Base-by-base conservation (phyloP, 2,329 filamentous ascomycete species). In the Westerdykella ornata region DNA sequence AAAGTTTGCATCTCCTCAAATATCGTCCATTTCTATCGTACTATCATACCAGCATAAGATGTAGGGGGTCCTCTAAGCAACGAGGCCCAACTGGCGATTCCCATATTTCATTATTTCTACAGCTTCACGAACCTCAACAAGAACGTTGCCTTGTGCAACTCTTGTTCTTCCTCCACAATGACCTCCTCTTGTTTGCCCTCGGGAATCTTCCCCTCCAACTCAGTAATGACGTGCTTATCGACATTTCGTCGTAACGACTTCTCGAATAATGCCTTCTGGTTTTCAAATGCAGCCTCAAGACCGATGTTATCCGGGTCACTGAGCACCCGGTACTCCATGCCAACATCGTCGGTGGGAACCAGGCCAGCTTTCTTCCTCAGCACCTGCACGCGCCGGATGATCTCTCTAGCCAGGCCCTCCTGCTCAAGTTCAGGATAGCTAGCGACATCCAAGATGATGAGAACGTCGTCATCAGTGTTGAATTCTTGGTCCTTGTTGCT, bases 361-460 rank as follows among this genome's bases (percentile, higher is more conserved):
- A 98, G 74, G 1, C 88, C 88, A 6, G 89, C 89, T 72, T 92
- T 92, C 78, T 98, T 98, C 51, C 92, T 82, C 48, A 97, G 74
- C 52, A 86, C 80, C 70, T 98, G 92, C 16, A 98, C 85, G 31
- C 90, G 82, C 66, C 94, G 85, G 72, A 98, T 85, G 51, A 98
- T 84, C 68, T 97, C 92, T 56, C 92, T 78, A 1, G 86, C 90
- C 40, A 98, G 69, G 41, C 89, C 92, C 66, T 97, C 89, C 51
- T 89, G 80, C 35, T 84, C 85, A 28, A 98, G 74, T 60, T 95
- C 88, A 0, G 88, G 81, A 61, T 97, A 85, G 17, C 88, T 72
- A 44, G 82, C 81, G 1, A 80, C 78, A 60, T 95, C 88, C n/a
- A 98, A 74, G 50, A 98, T 88, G 45, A 85, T 90, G 55, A 98